Percentiles rank a stretch among this genome's conserved stretches.
Conservation (phyloP, 129 eudicot genomes). For the Centrapalus pauciflorus region DNA sequence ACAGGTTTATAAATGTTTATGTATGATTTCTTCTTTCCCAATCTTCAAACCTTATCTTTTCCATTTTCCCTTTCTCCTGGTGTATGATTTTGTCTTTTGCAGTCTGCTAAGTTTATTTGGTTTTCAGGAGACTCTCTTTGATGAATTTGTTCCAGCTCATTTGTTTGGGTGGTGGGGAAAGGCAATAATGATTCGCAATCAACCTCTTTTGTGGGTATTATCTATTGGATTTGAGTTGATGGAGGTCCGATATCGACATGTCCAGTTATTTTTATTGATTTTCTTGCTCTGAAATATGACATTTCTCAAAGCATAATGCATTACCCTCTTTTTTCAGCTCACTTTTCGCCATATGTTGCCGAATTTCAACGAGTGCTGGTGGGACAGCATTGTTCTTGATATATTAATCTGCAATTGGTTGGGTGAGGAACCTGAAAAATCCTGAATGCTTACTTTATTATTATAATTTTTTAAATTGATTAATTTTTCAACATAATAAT, state of each 20-base stretch:
- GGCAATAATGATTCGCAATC: constrained; percentile 99
- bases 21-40: constrained; percentile 79
- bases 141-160: constrained; percentile 91
- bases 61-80: background rate
- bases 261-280: background rate
- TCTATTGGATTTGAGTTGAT: constrained; percentile 91
- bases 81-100: background rate
- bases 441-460: background rate
- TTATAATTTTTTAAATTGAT: background rate
- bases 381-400: constrained; percentile 99
- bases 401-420: constrained; percentile 95
- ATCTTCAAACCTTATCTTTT: constrained; percentile 21
- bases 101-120: constrained; percentile 13
- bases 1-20: constrained; percentile 98
- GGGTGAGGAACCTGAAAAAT: constrained; percentile 44
- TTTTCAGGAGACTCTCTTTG: constrained; percentile 81
- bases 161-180: constrained; percentile 99
- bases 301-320: background rate
- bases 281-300: background rate
- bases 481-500: background rate
- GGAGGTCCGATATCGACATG: constrained; percentile 60
- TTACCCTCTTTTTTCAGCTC: constrained; percentile 42
- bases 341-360: constrained; percentile 99
- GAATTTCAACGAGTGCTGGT: constrained; percentile 98
- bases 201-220: constrained; percentile 94